A percentile compares a stretch with the other conserved stretches of the same genome.
phyloP scores from a whole-genome alignment of 106 monocot genomes.

The Platanthera zijinensis region DNA sequence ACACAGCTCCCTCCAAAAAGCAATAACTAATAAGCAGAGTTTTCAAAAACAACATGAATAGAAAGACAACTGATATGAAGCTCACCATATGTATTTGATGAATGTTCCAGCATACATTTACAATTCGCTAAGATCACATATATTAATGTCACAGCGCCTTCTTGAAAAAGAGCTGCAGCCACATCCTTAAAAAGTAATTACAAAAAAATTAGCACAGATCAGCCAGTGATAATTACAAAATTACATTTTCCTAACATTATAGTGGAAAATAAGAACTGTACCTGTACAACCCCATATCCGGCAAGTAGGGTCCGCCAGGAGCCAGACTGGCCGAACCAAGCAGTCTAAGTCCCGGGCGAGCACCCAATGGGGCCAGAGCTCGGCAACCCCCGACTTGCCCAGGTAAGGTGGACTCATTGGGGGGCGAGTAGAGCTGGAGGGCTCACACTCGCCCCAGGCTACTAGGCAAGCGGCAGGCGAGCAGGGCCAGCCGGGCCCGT shows the following conservation, averaged over 20 bases:
- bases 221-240: constrained; percentile 4
- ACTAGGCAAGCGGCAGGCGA: no score
- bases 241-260: not conserved
- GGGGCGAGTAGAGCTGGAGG: no score
- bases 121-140: constrained; percentile 79
- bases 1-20: no score
- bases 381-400: no score
- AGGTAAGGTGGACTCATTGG: no score
- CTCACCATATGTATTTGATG: constrained; percentile 89
- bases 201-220: not conserved
- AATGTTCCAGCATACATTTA: constrained; percentile 87
- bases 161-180: constrained; percentile 77
- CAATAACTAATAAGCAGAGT: not conserved
- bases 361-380: no score
- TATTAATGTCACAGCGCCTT: constrained; percentile 79
- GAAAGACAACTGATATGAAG: not conserved
- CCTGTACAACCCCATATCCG: no score
- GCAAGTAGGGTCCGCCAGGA: no score
- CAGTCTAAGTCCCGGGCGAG: no score
- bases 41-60: not conserved
- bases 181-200: constrained; percentile 47
- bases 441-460: no score
- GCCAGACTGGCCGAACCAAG: no score
- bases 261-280: constrained; percentile 17
- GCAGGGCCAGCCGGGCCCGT: no score